A percentile compares a stretch with the other conserved stretches of the same genome.
Conservation (phyloP, 768 basidiomycete species). For the Russula olivacea region DNA sequence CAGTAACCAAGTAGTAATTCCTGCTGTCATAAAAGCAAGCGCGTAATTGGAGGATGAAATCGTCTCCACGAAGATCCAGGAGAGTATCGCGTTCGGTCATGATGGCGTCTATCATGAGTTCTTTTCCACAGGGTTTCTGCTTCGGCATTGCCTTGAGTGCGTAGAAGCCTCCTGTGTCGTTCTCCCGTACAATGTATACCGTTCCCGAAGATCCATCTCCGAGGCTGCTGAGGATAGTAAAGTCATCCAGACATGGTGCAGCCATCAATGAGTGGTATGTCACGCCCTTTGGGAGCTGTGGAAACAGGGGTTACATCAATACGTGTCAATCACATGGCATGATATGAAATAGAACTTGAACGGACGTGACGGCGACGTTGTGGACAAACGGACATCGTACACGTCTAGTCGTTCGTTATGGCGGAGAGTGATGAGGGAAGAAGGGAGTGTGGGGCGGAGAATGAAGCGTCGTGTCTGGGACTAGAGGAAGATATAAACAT, state of each 20-base stretch:
- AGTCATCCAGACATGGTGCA: conserved; percentile 12
- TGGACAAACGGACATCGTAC: neutral
- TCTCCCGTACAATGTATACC: conserved; percentile 17
- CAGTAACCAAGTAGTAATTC: conserved; percentile 16
- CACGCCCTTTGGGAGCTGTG: conserved; percentile 10
- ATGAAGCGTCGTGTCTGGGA: neutral
- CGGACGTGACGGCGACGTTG: neutral
- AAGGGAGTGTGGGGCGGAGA: neutral
- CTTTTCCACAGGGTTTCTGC: neutral
- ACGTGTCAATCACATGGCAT: neutral
- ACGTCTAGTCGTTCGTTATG: neutral
- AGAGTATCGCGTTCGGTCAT: conserved; percentile 16
- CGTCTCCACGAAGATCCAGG: conserved; percentile 18
- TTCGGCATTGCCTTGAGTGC: conserved; percentile 21
- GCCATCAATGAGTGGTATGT: conserved; percentile 14
- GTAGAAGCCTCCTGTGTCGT: conserved; percentile 13
- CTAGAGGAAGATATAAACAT: conserved; percentile 4
- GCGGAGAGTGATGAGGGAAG: neutral
- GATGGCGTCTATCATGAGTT: conserved; percentile 1
- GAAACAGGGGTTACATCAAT: neutral
- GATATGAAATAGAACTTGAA: neutral
- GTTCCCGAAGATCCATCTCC: conserved; percentile 18
- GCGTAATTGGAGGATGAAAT: conserved; percentile 19
- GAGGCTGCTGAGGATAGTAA: conserved; percentile 10
- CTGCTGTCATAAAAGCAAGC: conserved; percentile 21